Percentiles rank a stretch among this genome's conserved stretches.
Conservation (phyloP, 768 basidiomycete species). For the Suillus subalutaceus region DNA sequence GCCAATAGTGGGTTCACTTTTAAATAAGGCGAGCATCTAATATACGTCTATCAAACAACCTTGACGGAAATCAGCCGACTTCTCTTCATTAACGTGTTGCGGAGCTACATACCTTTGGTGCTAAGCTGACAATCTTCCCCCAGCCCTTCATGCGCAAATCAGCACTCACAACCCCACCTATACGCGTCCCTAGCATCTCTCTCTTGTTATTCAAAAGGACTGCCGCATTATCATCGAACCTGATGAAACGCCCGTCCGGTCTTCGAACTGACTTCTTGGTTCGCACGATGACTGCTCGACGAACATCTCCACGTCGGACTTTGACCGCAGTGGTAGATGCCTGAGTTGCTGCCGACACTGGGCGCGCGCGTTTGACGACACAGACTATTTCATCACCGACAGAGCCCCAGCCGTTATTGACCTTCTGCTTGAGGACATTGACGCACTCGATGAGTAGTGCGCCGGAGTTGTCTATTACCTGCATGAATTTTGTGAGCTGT, state of each 20-base stretch:
- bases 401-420: slow-evolving; percentile 91
- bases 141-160: slow-evolving; percentile 91
- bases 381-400: slow-evolving; percentile 97
- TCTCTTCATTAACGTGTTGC: not conserved
- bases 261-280: slow-evolving; percentile 85
- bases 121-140: slow-evolving; percentile 91
- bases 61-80: not conserved
- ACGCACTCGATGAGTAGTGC: slow-evolving; percentile 94
- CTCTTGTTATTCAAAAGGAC: slow-evolving; percentile 94
- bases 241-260: slow-evolving; percentile 84
- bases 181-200: slow-evolving; percentile 94
- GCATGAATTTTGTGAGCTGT: slow-evolving; percentile 2
- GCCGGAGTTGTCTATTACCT: slow-evolving; percentile 98
- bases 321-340: slow-evolving; percentile 82
- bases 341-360: slow-evolving; percentile 66
- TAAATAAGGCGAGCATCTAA: not conserved
- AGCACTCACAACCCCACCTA: slow-evolving; percentile 90
- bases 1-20: not conserved
- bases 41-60: slow-evolving; percentile 11
- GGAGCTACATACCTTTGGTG: slow-evolving; percentile 71
- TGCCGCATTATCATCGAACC: slow-evolving; percentile 97
- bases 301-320: slow-evolving; percentile 90
- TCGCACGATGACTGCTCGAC: slow-evolving; percentile 94
- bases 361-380: slow-evolving; percentile 90
- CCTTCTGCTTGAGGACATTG: slow-evolving; percentile 94